phyloP scores from a whole-genome alignment of 257 asterid genomes.

The Solanum paucissectum region DNA sequence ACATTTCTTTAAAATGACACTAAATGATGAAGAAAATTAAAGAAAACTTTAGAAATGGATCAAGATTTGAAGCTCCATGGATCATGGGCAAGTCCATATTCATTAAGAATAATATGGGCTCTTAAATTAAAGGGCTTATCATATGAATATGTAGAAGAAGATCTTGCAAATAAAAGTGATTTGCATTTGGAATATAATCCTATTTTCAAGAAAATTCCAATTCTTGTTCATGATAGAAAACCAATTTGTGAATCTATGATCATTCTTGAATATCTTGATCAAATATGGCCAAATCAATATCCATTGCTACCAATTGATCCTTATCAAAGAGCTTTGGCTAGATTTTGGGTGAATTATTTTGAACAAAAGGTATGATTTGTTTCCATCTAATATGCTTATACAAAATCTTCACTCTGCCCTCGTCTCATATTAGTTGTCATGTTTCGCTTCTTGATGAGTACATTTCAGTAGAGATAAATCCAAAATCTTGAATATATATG shows the following conservation, averaged over 20 bases:
- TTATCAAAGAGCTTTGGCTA: background rate
- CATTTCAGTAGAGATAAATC: background rate
- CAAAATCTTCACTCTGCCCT: accelerated
- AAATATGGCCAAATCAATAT: constrained; percentile 1
- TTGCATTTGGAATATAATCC: constrained; percentile 3
- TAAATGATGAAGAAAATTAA: background rate
- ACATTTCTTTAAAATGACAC: background rate
- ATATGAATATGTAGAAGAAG: constrained; percentile 3
- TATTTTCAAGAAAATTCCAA: constrained; percentile 2
- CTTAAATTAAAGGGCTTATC: constrained; percentile 2
- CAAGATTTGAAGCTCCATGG: constrained; percentile 5
- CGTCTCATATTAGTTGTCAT: background rate
- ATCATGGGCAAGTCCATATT: constrained; percentile 3
- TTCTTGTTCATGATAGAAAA: constrained; percentile 10
- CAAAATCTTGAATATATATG: background rate
- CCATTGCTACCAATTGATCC: constrained; percentile 7
- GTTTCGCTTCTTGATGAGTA: background rate
- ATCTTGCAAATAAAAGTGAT: constrained; percentile 3
- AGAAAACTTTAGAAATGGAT: background rate
- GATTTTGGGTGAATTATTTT: constrained; percentile 3
- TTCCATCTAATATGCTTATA: background rate
- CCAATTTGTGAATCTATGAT: constrained; percentile 5
- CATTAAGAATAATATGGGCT: constrained; percentile 3
- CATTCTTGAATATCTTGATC: constrained; percentile 7
- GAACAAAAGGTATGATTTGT: background rate